Evolutionary conservation across 1,284 basidiomycete species (phyloP).

Genomic region (Moniliophthora roreri): DNA sequence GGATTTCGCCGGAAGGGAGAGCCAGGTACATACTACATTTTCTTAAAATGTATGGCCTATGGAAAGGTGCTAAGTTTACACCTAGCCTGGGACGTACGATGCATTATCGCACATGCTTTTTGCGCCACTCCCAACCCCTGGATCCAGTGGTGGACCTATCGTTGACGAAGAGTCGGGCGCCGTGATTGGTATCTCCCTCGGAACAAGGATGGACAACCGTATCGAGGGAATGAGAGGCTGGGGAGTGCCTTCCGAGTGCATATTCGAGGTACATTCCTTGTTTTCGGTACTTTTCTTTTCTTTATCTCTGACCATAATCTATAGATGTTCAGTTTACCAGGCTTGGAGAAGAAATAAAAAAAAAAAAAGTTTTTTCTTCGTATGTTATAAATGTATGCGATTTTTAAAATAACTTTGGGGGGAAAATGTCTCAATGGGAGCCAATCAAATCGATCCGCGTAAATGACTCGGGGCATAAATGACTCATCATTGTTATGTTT

Average conservation of each 20-base stretch:
- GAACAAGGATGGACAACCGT: constrained; percentile 57
- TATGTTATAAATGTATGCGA: no score
- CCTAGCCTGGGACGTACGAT: constrained; percentile 70
- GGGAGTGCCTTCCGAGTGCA: constrained; percentile 68
- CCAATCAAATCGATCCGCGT: no score
- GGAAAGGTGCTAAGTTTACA: no score
- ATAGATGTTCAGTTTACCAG: constrained; percentile 52
- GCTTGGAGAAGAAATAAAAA: constrained; percentile 31
- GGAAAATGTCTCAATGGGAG: no score
- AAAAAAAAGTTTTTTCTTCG: neutral
- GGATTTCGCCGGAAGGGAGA: constrained; percentile 57
- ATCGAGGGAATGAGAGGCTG: constrained; percentile 63
- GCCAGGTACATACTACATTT: constrained; percentile 49
- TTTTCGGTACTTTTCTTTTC: neutral
- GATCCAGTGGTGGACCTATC: constrained; percentile 73
- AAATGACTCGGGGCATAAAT: no score
- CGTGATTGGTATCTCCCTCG: constrained; percentile 70
- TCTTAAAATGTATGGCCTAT: neutral
- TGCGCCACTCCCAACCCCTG: constrained; percentile 57
- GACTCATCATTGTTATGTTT: no score
- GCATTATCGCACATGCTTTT: constrained; percentile 60
- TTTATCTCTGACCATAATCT: neutral
- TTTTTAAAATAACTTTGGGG: no score
- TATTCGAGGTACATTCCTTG: constrained; percentile 55
- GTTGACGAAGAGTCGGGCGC: constrained; percentile 63